Conservation (phyloP, 441 rosid genomes). For the Aquilaria agallochum region DNA sequence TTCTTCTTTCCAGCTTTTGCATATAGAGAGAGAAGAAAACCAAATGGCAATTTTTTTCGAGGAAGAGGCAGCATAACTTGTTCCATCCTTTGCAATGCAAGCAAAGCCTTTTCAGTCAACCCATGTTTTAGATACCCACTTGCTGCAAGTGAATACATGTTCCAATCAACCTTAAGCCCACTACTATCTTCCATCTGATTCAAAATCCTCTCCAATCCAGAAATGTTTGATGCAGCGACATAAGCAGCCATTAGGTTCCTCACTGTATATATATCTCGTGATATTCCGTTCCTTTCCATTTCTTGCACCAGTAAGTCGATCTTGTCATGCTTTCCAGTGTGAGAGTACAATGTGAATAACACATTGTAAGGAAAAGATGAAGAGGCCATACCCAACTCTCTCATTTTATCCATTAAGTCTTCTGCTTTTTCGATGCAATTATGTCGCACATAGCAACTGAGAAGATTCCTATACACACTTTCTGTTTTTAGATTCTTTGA, state of each 20-base stretch:
- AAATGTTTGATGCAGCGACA: slow-evolving; percentile 15
- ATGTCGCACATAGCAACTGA: slow-evolving; percentile 20
- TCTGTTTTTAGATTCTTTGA: slow-evolving; percentile 12
- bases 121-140: slow-evolving; percentile 24
- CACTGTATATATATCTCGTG: slow-evolving; percentile 16
- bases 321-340: slow-evolving; percentile 22
- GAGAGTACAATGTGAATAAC: slow-evolving; percentile 27
- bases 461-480: slow-evolving; percentile 28
- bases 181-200: slow-evolving; percentile 15
- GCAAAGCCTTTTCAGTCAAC: slow-evolving; percentile 20
- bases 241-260: slow-evolving; percentile 11
- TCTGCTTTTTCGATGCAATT: slow-evolving; percentile 28
- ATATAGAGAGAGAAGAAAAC: slow-evolving; percentile 17
- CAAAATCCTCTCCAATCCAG: slow-evolving; percentile 25
- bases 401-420: slow-evolving; percentile 29
- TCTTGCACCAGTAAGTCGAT: slow-evolving; percentile 24
- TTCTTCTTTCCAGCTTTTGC: slow-evolving; percentile 19
- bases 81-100: slow-evolving; percentile 30
- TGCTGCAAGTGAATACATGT: slow-evolving; percentile 18
- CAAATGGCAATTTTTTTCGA: slow-evolving; percentile 7
- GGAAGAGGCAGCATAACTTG: background rate
- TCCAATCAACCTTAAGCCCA: slow-evolving; percentile 14
- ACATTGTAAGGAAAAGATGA: slow-evolving; percentile 21
- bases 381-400: slow-evolving; percentile 17
- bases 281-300: slow-evolving; percentile 27